phyloP scores from a whole-genome alignment of 208 protist genomes.

The Acanthamoeba divionensis region DNA sequence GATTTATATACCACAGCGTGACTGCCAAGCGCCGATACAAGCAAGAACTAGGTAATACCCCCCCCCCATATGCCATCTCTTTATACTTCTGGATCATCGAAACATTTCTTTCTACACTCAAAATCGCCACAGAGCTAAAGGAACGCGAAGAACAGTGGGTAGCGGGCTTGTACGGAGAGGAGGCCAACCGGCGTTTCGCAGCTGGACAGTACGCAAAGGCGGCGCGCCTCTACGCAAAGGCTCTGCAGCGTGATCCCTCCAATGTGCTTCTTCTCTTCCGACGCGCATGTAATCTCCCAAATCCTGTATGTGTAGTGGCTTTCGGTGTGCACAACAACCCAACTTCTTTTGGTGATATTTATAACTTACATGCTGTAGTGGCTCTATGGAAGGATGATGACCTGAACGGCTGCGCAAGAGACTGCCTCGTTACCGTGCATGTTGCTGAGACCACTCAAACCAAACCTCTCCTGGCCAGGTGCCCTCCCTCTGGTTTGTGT shows the following conservation, averaged over 20 bases:
- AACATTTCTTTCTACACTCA: neutral
- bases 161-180: neutral
- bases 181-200: slow-evolving; percentile 10
- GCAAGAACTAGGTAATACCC: neutral
- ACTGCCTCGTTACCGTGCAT: neutral
- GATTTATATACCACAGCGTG: neutral
- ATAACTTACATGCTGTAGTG: neutral
- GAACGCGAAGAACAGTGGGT: neutral
- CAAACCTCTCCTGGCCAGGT: too few relatives aligned
- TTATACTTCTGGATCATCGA: neutral
- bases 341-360: neutral
- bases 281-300: neutral
- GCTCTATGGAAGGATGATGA: neutral
- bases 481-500: too few relatives aligned
- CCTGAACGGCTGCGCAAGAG: neutral
- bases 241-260: neutral
- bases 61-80: neutral
- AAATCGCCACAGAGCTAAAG: neutral
- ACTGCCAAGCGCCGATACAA: neutral
- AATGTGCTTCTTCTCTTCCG: neutral
- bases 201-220: neutral
- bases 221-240: neutral
- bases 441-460: too few relatives aligned
- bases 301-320: neutral
- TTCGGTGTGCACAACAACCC: neutral